Evolutionary conservation across 805 yeast genomes (phyloP).

Genomic region (Starmera caribaea): DNA sequence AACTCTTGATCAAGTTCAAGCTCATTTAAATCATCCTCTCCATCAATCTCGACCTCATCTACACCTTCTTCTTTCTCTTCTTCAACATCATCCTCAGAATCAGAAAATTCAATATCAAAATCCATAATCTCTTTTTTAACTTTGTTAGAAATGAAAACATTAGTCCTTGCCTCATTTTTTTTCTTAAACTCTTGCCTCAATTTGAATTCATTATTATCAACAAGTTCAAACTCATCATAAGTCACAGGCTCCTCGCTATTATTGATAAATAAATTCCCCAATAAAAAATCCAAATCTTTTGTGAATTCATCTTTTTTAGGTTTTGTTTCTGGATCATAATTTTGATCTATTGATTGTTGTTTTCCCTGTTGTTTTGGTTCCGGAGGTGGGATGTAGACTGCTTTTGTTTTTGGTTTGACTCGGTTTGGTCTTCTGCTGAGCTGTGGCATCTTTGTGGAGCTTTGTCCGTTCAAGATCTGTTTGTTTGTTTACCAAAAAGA

Average conservation of each 20-base stretch:
- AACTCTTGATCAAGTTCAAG: not conserved
- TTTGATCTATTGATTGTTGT: not conserved
- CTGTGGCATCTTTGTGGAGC: not conserved
- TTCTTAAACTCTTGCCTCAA: not conserved
- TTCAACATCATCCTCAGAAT: slow-evolving; percentile 7
- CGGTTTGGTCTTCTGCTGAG: not conserved
- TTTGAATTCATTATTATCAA: not conserved
- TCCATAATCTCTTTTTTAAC: slow-evolving; percentile 12
- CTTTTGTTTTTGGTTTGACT: not conserved
- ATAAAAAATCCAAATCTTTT: slow-evolving; percentile 10
- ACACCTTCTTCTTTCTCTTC: not conserved
- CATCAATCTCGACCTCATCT: not conserved
- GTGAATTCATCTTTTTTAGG: slow-evolving; percentile 10
- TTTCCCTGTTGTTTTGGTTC: not conserved
- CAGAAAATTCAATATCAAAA: slow-evolving; percentile 10
- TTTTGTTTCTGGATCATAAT: slow-evolving; percentile 11
- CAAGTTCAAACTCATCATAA: not conserved
- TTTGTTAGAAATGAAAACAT: slow-evolving; percentile 1
- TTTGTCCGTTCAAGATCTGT: not conserved
- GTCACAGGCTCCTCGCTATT: not conserved
- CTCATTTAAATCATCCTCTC: not conserved
- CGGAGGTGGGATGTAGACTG: slow-evolving; percentile 7
- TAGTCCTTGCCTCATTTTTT: not conserved
- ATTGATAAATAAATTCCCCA: not conserved
- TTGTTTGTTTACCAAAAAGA: too few relatives aligned